Base-by-base conservation (phyloP, 1,284 basidiomycete genomes). In the Microbotryum violaceum region DNA sequence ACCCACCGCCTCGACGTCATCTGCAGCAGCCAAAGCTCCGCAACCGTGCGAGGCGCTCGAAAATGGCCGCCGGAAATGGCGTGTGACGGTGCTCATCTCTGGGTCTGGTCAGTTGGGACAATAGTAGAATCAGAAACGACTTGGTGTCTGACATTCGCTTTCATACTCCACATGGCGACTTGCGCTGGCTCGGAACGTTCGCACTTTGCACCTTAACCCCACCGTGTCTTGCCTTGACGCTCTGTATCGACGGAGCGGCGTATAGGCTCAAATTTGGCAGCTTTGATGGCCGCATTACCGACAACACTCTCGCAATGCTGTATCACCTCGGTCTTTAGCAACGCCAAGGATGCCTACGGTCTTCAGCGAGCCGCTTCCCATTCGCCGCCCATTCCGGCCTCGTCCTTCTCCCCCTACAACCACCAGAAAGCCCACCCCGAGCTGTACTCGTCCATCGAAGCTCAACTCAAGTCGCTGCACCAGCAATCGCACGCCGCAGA, bases 211-310 rank as follows among this genome's bases (percentile, higher is more conserved):
- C 20, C 5, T 31, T 7, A 20, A 49, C 48, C 48, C 37, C 20
- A 31, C 23, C 44, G 29, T n/a, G 23, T 10, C 44, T 54, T 29
- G 25, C 16, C 21, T 12, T 37, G 37, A 42, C 21, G 6, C 27
- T 14, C 20, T 54, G n/a, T 33, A 23, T 45, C 46, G 45, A 50
- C 42, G 23, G 44, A 16, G 1, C 46, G 21, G 9, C 3, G 1
- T 20, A 23, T 61, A 96, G 92, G 94, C 49, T 88, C 88, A 33
- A 98, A 98, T 77, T 83, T 98, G 27, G 93, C 97, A 78, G 93
- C 94, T 0, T 81, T 98, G 62, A 90, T 98, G 71, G 89, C 97
- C 75, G 91, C 92, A 6, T 75, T 89, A 49, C 86, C 90, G 0
- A 49, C 54, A 10, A 49, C 50, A 4, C 44, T 58, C 21, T 49